Evolutionary conservation across 2,329 filamentous ascomycete species (phyloP).

Genomic region (Colletotrichum sp.): DNA sequence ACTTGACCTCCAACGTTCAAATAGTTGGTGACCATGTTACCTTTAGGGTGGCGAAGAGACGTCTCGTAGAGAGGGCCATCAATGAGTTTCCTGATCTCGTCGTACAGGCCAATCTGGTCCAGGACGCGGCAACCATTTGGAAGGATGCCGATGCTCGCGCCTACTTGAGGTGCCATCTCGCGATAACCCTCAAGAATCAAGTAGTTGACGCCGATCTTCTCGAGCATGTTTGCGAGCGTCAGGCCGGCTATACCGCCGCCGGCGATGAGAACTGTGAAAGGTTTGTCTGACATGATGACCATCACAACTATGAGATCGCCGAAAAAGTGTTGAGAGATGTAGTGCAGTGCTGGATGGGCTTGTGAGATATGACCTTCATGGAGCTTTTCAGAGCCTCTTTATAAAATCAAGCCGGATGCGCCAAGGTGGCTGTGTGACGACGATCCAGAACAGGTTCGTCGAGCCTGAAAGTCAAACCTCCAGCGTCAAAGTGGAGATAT

Average conservation of each 20-base stretch:
- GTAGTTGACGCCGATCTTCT: slow-evolving; percentile 50
- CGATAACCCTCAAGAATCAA: slow-evolving; percentile 48
- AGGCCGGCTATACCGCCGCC: slow-evolving; percentile 9
- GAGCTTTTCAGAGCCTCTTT: background rate
- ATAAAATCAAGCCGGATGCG: background rate
- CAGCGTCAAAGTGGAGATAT: background rate
- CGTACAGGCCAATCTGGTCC: slow-evolving; percentile 51
- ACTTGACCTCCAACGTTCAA: background rate
- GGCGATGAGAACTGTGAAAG: background rate
- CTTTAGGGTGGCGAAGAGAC: background rate
- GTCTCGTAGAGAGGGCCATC: background rate
- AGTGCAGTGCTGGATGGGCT: background rate
- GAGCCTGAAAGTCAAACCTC: background rate
- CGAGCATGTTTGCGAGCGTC: slow-evolving; percentile 37
- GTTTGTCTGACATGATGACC: background rate
- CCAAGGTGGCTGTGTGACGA: background rate
- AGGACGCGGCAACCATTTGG: slow-evolving; percentile 48
- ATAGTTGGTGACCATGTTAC: background rate
- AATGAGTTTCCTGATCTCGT: slow-evolving; percentile 15
- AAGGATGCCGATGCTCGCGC: slow-evolving; percentile 50
- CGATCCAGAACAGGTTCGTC: background rate
- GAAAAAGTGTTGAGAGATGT: background rate
- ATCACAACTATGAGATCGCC: background rate
- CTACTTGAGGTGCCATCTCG: slow-evolving; percentile 47
- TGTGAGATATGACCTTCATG: background rate